Conservation (phyloP, 441 rosid genomes). For the Adansonia madagascariensis region DNA sequence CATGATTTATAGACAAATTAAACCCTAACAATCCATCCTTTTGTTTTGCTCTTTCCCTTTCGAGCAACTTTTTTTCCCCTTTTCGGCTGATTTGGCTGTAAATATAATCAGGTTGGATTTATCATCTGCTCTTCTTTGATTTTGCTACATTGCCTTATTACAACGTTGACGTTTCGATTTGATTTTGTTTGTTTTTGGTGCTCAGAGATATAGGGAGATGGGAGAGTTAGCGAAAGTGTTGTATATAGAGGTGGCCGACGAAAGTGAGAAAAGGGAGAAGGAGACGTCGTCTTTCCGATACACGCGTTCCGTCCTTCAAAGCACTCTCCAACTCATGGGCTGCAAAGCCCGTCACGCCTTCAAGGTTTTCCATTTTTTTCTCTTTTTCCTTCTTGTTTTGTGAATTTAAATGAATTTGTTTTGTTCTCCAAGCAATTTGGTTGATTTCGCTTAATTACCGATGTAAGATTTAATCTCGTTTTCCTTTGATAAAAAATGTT, state of each 20-base stretch:
- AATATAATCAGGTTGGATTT: conserved; percentile 15
- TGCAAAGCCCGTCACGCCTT: conserved; percentile 98
- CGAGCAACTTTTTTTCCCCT: not conserved
- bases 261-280: conserved; percentile 40
- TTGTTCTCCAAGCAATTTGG: not conserved
- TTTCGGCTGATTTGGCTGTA: conserved; percentile 11
- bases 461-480: not conserved
- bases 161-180: conserved; percentile 11
- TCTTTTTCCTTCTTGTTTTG: not conserved
- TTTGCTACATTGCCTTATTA: conserved; percentile 34
- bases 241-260: conserved; percentile 81
- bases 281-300: conserved; percentile 74
- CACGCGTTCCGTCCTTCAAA: conserved; percentile 88
- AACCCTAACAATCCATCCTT: conserved; percentile 31
- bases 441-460: not conserved
- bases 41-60: not conserved
- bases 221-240: conserved; percentile 66
- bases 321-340: conserved; percentile 96
- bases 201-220: conserved; percentile 41
- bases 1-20: not conserved
- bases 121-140: not conserved
- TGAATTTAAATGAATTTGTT: not conserved
- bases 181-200: not conserved
- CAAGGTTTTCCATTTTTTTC: conserved; percentile 53
- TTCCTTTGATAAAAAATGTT: not conserved